Percentiles rank a stretch among this genome's conserved stretches.
phyloP scores from a whole-genome alignment of 208 protist species.

The Leishmania braziliensis region DNA sequence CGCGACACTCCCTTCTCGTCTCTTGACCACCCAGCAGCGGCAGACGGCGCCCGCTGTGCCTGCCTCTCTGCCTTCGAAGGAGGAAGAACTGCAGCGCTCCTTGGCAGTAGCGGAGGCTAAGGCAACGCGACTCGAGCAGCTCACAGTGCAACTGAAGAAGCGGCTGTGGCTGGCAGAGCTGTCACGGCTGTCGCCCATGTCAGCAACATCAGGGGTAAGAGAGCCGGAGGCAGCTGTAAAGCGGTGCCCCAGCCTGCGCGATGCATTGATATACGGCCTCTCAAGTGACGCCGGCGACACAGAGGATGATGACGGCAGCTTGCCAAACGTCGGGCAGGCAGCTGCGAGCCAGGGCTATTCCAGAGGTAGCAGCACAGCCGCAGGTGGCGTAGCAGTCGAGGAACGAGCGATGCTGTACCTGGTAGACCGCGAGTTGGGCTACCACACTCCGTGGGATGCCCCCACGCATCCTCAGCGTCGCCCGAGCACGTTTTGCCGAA shows the following conservation, averaged over 20 bases:
- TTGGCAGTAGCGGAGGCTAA: conserved; percentile 17
- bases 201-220: background rate
- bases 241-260: conserved; percentile 12
- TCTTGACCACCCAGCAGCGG: background rate
- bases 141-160: conserved; percentile 58
- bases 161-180: conserved; percentile 41
- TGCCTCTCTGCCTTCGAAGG: conserved; percentile 16
- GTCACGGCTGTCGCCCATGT: background rate
- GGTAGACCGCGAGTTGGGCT: conserved; percentile 26
- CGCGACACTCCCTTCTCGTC: background rate
- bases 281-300: background rate
- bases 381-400: conserved; percentile 10
- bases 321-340: background rate
- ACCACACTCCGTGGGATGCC: background rate
- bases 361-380: background rate
- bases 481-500: background rate
- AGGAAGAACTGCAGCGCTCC: conserved; percentile 12
- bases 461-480: background rate
- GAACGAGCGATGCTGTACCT: conserved; percentile 29
- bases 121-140: conserved; percentile 43
- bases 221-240: background rate
- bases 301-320: background rate
- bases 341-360: background rate
- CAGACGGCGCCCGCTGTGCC: conserved; percentile 14
- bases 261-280: conserved; percentile 25